Evolutionary conservation across 257 asterid species (phyloP), one percentile per base, ranked within the genome.

Genomic region (Cinchona pubescens): DNA sequence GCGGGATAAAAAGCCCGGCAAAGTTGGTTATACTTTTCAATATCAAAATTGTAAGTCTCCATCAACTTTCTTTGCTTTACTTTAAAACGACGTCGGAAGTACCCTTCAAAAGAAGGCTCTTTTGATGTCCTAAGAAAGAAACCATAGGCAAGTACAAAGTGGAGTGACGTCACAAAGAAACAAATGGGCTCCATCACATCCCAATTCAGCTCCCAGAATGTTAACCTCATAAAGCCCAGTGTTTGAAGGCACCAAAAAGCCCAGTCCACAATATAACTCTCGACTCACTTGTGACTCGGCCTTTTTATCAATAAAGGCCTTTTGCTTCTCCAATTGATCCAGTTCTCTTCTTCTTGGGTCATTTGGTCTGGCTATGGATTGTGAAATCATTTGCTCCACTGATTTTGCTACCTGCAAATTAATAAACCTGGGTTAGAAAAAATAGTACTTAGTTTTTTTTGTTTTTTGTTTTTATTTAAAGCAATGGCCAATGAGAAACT

Each of bases 101-200:
- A 87, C 1, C 90, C 87, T 80, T 80, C 87, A 68, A 84, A 87
- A 1, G 86, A 75, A 4, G 90, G 90, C 69, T 87, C 90, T 37
- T 58, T 84, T 16, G 90, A 82, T 32, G 93, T 87, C 75, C 83
- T 80, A 18, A 86, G 71, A 67, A 83, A 85, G 78, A 89, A 83
- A 2, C 66, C 80, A 79, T 90, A 94, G 23, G 96, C 97, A 9
- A 92, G 76, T 0, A 84, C 90, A 65, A 89, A 91, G 79, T 94
- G 97, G 32, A 90, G 16, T 5, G 99, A 88, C 0, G 99, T 87
- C 23, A 83, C 88, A 46, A 94, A 94, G 76, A 94, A 94, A 77
- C 99, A 94, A 81, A 94, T 94, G 82, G 99, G 99, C 85, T 94
- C 99, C 99, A 94, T 92, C 19, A 94, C 97, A 59, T 94, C 99